These are phyloP conservation scores for Paramecium pentaurelia DNA, from an alignment of 73 alveolate species.

Conservation along the genomic window DNA sequence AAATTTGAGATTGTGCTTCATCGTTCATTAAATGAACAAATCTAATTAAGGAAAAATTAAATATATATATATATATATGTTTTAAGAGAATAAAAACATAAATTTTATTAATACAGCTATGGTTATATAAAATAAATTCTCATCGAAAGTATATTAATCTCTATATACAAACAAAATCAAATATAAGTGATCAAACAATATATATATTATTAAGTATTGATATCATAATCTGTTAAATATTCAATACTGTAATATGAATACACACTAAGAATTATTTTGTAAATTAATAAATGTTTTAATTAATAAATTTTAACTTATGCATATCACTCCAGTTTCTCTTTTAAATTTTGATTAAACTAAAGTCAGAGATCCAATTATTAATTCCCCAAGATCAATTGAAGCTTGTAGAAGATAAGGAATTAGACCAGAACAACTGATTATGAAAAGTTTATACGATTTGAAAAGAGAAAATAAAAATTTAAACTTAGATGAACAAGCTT, in stretches of 20 bases:
- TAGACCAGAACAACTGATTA: constrained; percentile 53
- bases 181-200: too few species aligned
- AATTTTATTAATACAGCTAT: not conserved
- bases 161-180: not conserved
- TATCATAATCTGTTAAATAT: not conserved
- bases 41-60: not conserved
- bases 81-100: not conserved
- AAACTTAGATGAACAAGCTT: constrained; percentile 45
- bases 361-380: constrained; percentile 50
- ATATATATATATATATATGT: not conserved
- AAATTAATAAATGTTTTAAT: not conserved
- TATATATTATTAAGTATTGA: not conserved
- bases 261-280: not conserved
- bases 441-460: constrained; percentile 49
- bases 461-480: constrained; percentile 48
- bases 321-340: not conserved
- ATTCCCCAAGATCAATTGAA: constrained; percentile 65
- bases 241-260: not conserved
- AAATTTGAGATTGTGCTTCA: not conserved
- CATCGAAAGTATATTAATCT: not conserved
- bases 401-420: constrained; percentile 70
- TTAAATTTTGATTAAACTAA: constrained; percentile 45
- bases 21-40: not conserved
- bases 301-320: not conserved
- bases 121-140: not conserved